These are phyloP conservation scores for Geosiphon pyriformis DNA, from an alignment of 192 early-diverging fungal species.

Conservation along the genomic window DNA sequence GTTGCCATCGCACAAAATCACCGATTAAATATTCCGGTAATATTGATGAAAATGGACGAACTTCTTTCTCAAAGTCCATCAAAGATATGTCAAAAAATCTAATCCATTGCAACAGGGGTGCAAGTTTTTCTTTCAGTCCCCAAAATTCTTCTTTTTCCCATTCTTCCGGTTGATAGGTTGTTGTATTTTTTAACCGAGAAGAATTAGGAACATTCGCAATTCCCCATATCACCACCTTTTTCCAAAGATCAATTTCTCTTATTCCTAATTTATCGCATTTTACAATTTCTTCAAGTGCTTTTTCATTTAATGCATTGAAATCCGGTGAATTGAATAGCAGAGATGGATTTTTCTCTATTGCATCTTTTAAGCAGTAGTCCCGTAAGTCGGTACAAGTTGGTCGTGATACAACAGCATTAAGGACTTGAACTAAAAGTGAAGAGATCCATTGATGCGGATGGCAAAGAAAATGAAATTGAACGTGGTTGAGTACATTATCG, in stretches of 20 bases:
- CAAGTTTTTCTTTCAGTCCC: neutral
- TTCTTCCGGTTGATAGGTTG: neutral
- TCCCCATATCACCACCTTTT: neutral
- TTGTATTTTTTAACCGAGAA: too few relatives aligned
- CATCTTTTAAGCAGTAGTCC: neutral
- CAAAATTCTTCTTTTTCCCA: neutral
- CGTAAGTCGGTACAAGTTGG: neutral
- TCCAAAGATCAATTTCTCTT: neutral
- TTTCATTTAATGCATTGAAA: neutral
- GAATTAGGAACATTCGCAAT: neutral
- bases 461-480: neutral
- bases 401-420: neutral
- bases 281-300: neutral
- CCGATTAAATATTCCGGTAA: neutral
- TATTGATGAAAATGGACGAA: neutral
- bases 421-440: neutral
- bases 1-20: neutral
- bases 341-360: neutral
- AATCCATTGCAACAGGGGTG: neutral
- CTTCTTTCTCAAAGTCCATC: neutral
- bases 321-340: neutral
- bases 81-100: neutral
- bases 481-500: neutral
- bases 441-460: neutral
- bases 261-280: neutral